phyloP scores from a whole-genome alignment of 2,329 filamentous ascomycete species.

The Aspergillus calidoustus region DNA sequence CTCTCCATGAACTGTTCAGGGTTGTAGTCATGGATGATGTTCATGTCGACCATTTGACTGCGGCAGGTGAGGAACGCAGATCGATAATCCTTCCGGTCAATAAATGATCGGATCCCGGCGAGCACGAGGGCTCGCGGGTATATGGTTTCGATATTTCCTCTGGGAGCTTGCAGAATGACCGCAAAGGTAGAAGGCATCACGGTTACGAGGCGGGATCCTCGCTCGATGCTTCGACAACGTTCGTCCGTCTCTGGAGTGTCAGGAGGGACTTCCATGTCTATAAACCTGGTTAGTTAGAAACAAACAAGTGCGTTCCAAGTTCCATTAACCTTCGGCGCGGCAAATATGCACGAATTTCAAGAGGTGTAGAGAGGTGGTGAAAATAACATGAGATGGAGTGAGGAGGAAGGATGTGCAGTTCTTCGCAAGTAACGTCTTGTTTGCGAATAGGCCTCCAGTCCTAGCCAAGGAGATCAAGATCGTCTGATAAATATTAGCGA shows the following conservation, averaged over 20 bases:
- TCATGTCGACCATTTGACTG: constrained; percentile 95
- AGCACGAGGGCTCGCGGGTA: constrained; percentile 91
- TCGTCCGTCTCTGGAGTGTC: constrained; percentile 94
- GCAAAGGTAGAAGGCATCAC: constrained; percentile 87
- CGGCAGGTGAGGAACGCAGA: constrained; percentile 86
- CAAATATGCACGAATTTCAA: constrained; percentile 91
- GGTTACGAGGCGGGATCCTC: constrained; percentile 83
- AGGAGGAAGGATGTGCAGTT: constrained; percentile 91
- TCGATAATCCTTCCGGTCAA: constrained; percentile 79
- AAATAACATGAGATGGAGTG: constrained; percentile 81
- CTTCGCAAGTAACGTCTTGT: constrained; percentile 73
- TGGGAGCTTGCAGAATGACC: constrained; percentile 89
- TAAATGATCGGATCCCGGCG: constrained; percentile 80
- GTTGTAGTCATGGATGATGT: constrained; percentile 93
- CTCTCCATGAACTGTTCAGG: constrained; percentile 81
- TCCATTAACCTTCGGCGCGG: constrained; percentile 60
- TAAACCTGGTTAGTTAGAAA: constrained; percentile 27
- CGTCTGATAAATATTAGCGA: constrained; percentile 38
- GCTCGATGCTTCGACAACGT: constrained; percentile 86
- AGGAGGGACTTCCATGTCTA: constrained; percentile 78
- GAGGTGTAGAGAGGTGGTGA: constrained; percentile 89
- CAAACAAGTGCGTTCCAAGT: constrained; percentile 28
- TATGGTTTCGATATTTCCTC: constrained; percentile 94
- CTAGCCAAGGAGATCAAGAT: constrained; percentile 70
- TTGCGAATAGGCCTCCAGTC: constrained; percentile 78